phyloP scores from a whole-genome alignment of 371 early-diverging fungal species.

The Mortierella sp. region DNA sequence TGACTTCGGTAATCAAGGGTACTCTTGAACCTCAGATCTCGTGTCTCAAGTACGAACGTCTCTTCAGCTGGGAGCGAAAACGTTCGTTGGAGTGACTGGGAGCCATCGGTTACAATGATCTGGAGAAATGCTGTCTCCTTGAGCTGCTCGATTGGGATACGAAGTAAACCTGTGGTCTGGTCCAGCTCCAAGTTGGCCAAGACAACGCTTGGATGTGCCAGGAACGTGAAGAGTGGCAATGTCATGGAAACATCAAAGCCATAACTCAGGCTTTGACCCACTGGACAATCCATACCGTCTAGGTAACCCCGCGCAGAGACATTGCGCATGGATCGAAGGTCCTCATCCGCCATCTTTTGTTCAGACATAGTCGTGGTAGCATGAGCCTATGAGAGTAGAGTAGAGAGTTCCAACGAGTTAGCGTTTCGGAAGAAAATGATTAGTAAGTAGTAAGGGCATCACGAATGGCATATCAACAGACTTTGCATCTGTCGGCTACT shows the following conservation, averaged over 20 bases:
- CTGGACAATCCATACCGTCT: too few relatives aligned
- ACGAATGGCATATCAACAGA: too few relatives aligned
- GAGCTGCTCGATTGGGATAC: conserved; percentile 16
- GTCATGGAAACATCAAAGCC: too few relatives aligned
- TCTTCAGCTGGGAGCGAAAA: conserved; percentile 10
- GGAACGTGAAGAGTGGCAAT: conserved; percentile 26
- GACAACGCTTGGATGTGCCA: conserved; percentile 26
- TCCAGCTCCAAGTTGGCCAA: conserved; percentile 29
- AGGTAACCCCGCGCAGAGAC: too few relatives aligned
- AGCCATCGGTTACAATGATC: conserved; percentile 31
- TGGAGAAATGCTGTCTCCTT: conserved; percentile 31
- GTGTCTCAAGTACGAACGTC: conserved; percentile 34
- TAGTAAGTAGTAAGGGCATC: too few relatives aligned
- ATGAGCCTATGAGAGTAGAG: too few relatives aligned
- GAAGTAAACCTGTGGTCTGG: conserved; percentile 23
- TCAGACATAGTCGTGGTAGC: conserved; percentile 23
- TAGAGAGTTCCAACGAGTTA: too few relatives aligned
- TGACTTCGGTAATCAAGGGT: conserved; percentile 21
- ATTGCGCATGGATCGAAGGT: too few relatives aligned
- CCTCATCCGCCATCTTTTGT: conserved; percentile 19
- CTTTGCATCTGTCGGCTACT: too few relatives aligned
- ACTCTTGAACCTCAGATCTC: conserved; percentile 51
- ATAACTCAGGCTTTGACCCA: too few relatives aligned
- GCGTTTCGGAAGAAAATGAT: too few relatives aligned
- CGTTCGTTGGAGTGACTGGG: conserved; percentile 19